Conservation (phyloP, 768 basidiomycete genomes). For the Collybiopsis luxurians region DNA sequence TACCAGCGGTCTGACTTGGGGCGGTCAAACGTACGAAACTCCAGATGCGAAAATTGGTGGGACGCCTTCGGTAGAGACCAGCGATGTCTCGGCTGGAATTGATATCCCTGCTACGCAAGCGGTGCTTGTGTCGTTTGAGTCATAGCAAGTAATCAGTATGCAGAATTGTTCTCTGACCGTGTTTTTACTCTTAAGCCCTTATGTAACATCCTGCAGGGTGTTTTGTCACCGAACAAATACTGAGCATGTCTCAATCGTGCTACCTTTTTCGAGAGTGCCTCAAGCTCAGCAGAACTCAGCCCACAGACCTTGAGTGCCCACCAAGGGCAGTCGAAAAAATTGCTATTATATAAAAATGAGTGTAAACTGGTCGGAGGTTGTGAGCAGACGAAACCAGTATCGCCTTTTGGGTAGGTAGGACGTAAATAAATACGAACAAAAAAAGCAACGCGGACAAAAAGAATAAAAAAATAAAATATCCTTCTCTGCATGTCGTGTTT, state of each 20-base stretch:
- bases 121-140: slow-evolving; percentile 16
- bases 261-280: too few species aligned
- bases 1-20: slow-evolving; percentile 30
- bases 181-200: too few species aligned
- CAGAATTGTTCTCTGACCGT: too few species aligned
- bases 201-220: too few species aligned
- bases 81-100: slow-evolving; percentile 21
- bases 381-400: not conserved
- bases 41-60: slow-evolving; percentile 26
- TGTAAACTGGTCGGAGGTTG: not conserved
- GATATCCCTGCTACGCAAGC: slow-evolving; percentile 33
- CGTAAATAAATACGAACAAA: not conserved
- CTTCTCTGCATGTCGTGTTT: too few species aligned
- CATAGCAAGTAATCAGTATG: not conserved
- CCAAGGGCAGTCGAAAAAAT: not conserved
- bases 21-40: slow-evolving; percentile 35
- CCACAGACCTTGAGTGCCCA: too few species aligned
- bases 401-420: not conserved
- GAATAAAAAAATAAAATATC: not conserved
- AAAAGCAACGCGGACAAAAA: not conserved
- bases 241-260: too few species aligned
- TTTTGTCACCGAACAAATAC: too few species aligned
- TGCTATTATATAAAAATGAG: not conserved
- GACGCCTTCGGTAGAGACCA: slow-evolving; percentile 11
- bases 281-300: too few species aligned